Evolutionary conservation across 352 stramenopile genomes (phyloP), one percentile per base, ranked within the genome.

Genomic region (Pythium pectinolyticum): DNA sequence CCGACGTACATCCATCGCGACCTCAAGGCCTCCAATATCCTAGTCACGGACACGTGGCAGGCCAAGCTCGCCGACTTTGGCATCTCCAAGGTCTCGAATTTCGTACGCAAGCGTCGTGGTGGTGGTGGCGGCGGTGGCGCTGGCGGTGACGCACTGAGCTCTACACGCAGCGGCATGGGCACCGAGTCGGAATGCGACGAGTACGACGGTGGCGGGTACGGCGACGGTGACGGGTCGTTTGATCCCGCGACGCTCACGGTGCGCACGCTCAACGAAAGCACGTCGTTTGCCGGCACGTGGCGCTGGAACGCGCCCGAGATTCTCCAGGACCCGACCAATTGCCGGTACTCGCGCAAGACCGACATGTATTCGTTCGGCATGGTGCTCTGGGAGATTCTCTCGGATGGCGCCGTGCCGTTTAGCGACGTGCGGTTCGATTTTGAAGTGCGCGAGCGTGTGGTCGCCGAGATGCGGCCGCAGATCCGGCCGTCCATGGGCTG

Each of bases 301-400:
- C 78, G 80, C 19, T 89, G 80, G 80, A 89, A 89, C 55, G 69
- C 80, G 19, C 80, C 80, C 1, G 80, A 89, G 57, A 77, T 89
- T n/a, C 60, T 89, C 19, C 69, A 75, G 20, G 80, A 89, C 40
- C 76, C 80, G 32, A 79, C 81, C 66, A 86, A 86, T 30, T 87
- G 78, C 58, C 71, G 76, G 20, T 89, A 88, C 61, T 86, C 69
- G 27, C 74, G 78, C 19, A 74, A 72, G 11, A 89, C 78, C 5
- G 80, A 89, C 61, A 88, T 89, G 76, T 89, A 89, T 59, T 85
- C 74, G 32, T 89, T 89, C 37, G 80, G 80, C 28, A 89, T 89
- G 78, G 78, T 87, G 41, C 56, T 89, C 14, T 89, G 80, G 80
- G 80, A 89, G 74, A 87, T 89, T 40, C 70, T 75, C 0, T 80